These are phyloP conservation scores for Hypholoma sublateritium DNA, from an alignment of 768 basidiomycete species.

Conservation along the genomic window DNA sequence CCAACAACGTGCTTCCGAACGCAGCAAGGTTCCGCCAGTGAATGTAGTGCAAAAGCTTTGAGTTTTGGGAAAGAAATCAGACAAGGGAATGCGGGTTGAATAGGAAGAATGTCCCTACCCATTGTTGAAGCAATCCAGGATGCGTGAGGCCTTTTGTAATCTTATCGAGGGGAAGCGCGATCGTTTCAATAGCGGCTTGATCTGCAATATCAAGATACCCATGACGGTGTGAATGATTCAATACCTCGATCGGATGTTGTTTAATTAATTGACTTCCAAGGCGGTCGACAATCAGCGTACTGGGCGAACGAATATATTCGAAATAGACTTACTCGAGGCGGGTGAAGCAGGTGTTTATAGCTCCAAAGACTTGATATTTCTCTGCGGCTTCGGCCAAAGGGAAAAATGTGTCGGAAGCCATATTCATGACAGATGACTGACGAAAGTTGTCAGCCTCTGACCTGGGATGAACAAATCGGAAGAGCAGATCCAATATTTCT, in stretches of 20 bases:
- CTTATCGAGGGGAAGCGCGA: slow-evolving; percentile 3
- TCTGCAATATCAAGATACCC: slow-evolving; percentile 5
- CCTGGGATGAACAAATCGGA: slow-evolving; percentile 12
- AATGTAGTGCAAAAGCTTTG: too few relatives aligned
- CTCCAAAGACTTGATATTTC: slow-evolving; percentile 23
- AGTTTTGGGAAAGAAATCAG: too few relatives aligned
- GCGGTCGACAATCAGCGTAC: too few relatives aligned
- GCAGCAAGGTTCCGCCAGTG: too few relatives aligned
- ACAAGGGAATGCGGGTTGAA: too few relatives aligned
- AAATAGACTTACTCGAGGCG: slow-evolving; percentile 11
- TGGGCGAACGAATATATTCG: too few relatives aligned
- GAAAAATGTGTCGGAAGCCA: slow-evolving; percentile 7
- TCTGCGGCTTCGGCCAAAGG: slow-evolving; percentile 24
- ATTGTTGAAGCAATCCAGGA: slow-evolving; percentile 11
- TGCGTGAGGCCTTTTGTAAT: slow-evolving; percentile 36
- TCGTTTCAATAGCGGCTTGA: background rate
- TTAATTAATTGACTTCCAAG: background rate
- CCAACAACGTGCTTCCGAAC: too few relatives aligned
- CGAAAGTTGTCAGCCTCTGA: background rate
- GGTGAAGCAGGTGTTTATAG: slow-evolving; percentile 20
- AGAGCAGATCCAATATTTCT: slow-evolving; percentile 12
- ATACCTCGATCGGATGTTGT: slow-evolving; percentile 1
- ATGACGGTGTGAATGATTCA: background rate
- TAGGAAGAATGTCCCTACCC: too few relatives aligned
- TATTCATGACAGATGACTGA: background rate